Percentiles rank a stretch among this genome's conserved stretches.
phyloP scores from a whole-genome alignment of 1,284 basidiomycete genomes.

The Cryptococcus sp. region DNA sequence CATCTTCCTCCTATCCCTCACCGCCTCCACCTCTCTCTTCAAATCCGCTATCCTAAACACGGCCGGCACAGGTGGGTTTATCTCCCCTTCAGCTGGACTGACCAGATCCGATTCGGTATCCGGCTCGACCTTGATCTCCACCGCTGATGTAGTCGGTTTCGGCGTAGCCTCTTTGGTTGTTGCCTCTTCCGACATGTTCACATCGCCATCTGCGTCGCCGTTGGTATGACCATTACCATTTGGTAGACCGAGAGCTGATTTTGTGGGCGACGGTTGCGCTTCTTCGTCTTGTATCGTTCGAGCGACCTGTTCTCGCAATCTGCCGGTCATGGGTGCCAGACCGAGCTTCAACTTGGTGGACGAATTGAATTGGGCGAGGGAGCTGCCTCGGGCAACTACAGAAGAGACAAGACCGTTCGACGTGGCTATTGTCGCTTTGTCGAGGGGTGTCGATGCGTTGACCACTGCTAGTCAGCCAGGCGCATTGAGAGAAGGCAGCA shows the following conservation, averaged over 20 bases:
- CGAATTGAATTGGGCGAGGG: constrained; percentile 64
- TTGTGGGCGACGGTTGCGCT: constrained; percentile 14
- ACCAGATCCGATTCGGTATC: constrained; percentile 28
- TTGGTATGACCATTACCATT: constrained; percentile 58
- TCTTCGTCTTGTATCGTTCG: constrained; percentile 51
- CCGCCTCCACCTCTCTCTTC: constrained; percentile 81
- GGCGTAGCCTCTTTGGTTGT: constrained; percentile 8
- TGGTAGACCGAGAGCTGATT: constrained; percentile 30
- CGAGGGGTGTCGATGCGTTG: constrained; percentile 60
- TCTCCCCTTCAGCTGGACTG: constrained; percentile 34
- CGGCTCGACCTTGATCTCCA: constrained; percentile 30
- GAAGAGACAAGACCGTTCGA: constrained; percentile 68
- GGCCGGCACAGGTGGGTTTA: constrained; percentile 35
- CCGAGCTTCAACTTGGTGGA: constrained; percentile 77
- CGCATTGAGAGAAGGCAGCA: constrained; percentile 3
- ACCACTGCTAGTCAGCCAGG: constrained; percentile 19
- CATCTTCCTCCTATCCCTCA: constrained; percentile 83
- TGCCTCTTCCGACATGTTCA: constrained; percentile 26
- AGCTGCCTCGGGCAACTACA: constrained; percentile 56
- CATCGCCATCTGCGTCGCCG: constrained; percentile 42
- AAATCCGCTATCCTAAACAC: constrained; percentile 80
- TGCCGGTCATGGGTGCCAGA: constrained; percentile 67
- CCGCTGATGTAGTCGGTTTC: constrained; percentile 12
- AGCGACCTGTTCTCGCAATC: constrained; percentile 70
- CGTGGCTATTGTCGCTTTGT: constrained; percentile 57